These are phyloP conservation scores for Cyphellophora europaea DNA, from an alignment of 2,329 filamentous ascomycete species.

Conservation along the genomic window DNA sequence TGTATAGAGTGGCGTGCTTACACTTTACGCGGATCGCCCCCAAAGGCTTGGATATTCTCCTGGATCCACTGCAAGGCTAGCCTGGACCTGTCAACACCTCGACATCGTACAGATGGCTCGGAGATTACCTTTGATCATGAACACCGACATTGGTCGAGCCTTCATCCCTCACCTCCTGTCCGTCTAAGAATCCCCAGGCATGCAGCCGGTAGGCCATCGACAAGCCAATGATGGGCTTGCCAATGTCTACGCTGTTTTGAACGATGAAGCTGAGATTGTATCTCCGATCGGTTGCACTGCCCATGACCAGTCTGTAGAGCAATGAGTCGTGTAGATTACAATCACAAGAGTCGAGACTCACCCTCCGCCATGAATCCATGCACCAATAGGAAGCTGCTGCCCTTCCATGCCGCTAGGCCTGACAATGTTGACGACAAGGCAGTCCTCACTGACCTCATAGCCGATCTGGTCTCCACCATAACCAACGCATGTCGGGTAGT, in stretches of 20 bases:
- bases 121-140: slow-evolving; percentile 26
- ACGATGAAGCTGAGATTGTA: slow-evolving; percentile 25
- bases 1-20: slow-evolving; percentile 20
- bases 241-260: slow-evolving; percentile 16
- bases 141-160: slow-evolving; percentile 48
- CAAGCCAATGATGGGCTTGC: slow-evolving; percentile 26
- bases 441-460: slow-evolving; percentile 27
- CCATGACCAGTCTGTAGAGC: too few species aligned
- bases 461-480: slow-evolving; percentile 17
- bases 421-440: slow-evolving; percentile 32
- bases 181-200: slow-evolving; percentile 30
- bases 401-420: slow-evolving; percentile 21
- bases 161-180: slow-evolving; percentile 23
- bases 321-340: too few species aligned
- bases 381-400: slow-evolving; percentile 24
- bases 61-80: slow-evolving; percentile 29
- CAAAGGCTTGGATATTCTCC: slow-evolving; percentile 28
- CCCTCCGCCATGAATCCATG: slow-evolving; percentile 33
- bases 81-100: too few species aligned
- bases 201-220: slow-evolving; percentile 25
- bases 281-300: too few species aligned
- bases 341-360: too few species aligned
- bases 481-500: slow-evolving; percentile 18
- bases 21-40: slow-evolving; percentile 26
- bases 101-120: too few species aligned